Percentiles rank a stretch among this genome's conserved stretches.
These are phyloP conservation scores for Rutstroemia sp. DNA, from an alignment of 2,329 filamentous ascomycete genomes.

Conservation along the genomic window DNA sequence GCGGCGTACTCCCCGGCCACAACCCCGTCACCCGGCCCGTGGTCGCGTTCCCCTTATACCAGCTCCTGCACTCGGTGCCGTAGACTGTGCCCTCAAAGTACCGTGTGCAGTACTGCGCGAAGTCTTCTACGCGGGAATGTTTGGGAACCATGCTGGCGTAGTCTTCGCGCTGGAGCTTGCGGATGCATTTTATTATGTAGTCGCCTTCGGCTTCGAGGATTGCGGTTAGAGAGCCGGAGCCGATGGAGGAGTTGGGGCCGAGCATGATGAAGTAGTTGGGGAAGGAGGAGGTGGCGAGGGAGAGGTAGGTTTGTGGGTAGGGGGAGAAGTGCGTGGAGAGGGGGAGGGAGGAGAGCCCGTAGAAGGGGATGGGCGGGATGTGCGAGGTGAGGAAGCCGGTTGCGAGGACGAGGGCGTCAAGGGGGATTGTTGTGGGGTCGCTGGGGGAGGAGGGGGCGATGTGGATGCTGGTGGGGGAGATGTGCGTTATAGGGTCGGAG, in stretches of 20 bases:
- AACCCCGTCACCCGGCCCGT: slow-evolving; percentile 35
- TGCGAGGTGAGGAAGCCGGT: slow-evolving; percentile 30
- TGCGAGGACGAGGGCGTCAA: slow-evolving; percentile 35
- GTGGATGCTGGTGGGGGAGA: slow-evolving; percentile 32
- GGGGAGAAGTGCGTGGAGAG: slow-evolving; percentile 25
- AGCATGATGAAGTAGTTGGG: slow-evolving; percentile 28
- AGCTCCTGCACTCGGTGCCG: slow-evolving; percentile 32
- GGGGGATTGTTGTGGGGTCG: not conserved
- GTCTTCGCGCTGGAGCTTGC: slow-evolving; percentile 38
- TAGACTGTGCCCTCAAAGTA: slow-evolving; percentile 50
- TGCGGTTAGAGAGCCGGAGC: slow-evolving; percentile 20
- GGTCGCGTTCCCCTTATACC: slow-evolving; percentile 29
- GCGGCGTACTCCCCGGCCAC: slow-evolving; percentile 32
- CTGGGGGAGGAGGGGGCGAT: slow-evolving; percentile 10
- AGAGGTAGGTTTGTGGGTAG: slow-evolving; percentile 25
- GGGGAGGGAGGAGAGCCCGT: slow-evolving; percentile 17
- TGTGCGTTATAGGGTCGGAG: slow-evolving; percentile 35
- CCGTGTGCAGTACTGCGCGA: slow-evolving; percentile 38
- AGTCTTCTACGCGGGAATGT: slow-evolving; percentile 41
- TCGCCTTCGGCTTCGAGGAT: slow-evolving; percentile 24
- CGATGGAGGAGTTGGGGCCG: slow-evolving; percentile 25
- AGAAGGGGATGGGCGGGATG: slow-evolving; percentile 22
- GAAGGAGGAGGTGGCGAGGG: slow-evolving; percentile 19
- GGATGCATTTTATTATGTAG: slow-evolving; percentile 25
- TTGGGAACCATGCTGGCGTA: slow-evolving; percentile 38